Base-by-base conservation (phyloP, 352 stramenopile genomes). In the Peronospora tabacina region DNA sequence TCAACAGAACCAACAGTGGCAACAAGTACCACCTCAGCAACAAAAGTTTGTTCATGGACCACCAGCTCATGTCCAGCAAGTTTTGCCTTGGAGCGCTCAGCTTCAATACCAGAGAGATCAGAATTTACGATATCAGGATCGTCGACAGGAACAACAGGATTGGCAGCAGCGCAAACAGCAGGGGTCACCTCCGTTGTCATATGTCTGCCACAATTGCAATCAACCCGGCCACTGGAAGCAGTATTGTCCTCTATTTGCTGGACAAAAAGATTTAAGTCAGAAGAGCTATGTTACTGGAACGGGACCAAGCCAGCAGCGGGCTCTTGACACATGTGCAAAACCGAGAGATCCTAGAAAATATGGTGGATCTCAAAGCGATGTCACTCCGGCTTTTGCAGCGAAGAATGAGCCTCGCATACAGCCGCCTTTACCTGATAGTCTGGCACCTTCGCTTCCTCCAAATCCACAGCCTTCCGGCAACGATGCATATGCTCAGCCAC, bases 211-310 rank as follows among this genome's bases (percentile, higher is more conserved):
- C 50, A 89, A 89, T 29, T 92, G 81, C 55, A 71, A 70, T 12
- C 63, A 77, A 33, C 74, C 76, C 17, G 81, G 81, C 3, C 81
- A 92, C 39, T 92, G 81, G 81, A 90, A 90, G 32, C 73, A 89
- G 17, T 58, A 87, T 12, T 91, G 79, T 42, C 62, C 75, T 7
- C 59, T 82, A 29, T 64, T 59, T 24, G 40, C 38, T 43, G 41
- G 29, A 40, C 44, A 52, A 3, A 28, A 61, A 38, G 39, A 42
- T 5, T 33, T 22, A 7, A 43, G 49, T 36, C 52, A 58, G 28
- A 35, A 53, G 22, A 49, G 44, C 2, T 52, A 53, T 34, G 40
- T 17, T 11, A 3, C 39, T 48, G 35, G 40, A 34, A 24, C 39
- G n/a, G 36, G 32, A 11, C 36, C 47, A 9, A 34, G 50, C 5